phyloP scores from a whole-genome alignment of 768 basidiomycete species.

The Solioccasus polychromus region DNA sequence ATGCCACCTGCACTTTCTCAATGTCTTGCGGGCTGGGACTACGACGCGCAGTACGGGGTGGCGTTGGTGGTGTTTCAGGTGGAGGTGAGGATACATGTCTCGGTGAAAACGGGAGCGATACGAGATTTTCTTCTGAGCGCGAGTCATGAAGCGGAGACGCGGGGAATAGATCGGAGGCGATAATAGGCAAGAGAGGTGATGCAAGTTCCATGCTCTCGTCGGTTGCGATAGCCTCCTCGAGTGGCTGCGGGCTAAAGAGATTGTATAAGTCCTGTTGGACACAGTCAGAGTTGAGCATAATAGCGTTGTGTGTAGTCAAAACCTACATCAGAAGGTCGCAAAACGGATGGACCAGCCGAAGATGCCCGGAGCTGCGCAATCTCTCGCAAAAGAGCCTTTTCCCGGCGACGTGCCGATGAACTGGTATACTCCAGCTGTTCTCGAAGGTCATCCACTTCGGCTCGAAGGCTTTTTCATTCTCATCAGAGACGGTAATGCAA shows the following conservation, averaged over 20 bases:
- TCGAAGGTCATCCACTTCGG: slow-evolving; percentile 27
- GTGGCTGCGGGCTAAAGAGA: slow-evolving; percentile 15
- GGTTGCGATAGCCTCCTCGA: slow-evolving; percentile 34
- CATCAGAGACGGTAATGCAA: neutral
- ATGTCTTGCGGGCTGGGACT: slow-evolving; percentile 17
- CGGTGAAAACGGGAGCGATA: slow-evolving; percentile 21
- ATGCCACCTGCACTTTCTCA: slow-evolving; percentile 17
- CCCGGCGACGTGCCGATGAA: slow-evolving; percentile 26
- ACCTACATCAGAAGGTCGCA: slow-evolving; percentile 5
- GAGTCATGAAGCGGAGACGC: neutral
- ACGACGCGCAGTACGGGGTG: neutral
- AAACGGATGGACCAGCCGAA: slow-evolving; percentile 1
- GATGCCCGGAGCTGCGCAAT: slow-evolving; percentile 20
- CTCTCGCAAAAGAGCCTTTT: slow-evolving; percentile 33
- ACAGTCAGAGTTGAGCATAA: neutral
- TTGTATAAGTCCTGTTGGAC: slow-evolving; percentile 3
- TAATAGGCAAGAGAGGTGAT: slow-evolving; percentile 44
- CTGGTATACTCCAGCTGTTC: slow-evolving; percentile 29
- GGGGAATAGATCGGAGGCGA: slow-evolving; percentile 14
- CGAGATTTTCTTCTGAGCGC: slow-evolving; percentile 12
- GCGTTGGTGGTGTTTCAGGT: neutral
- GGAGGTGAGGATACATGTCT: slow-evolving; percentile 16
- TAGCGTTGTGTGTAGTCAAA: neutral
- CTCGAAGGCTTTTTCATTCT: slow-evolving; percentile 27
- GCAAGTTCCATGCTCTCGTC: slow-evolving; percentile 53